phyloP scores from a whole-genome alignment of 202 grass and related monocot genomes.

The Schoenoplectus triqueter region DNA sequence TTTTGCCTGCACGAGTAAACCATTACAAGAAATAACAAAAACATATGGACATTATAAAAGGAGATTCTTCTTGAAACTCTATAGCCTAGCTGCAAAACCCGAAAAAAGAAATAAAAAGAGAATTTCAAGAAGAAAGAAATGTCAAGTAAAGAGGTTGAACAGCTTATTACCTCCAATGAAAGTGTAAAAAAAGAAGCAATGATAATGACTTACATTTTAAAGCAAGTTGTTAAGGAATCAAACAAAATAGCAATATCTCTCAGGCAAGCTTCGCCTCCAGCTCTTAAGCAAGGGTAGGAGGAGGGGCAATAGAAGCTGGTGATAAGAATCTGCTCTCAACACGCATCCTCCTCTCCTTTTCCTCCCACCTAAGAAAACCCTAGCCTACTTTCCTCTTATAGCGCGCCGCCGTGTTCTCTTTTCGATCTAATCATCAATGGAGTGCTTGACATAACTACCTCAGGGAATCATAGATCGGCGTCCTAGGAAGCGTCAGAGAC shows the following conservation, averaged over 20 bases:
- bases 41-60: too few species aligned
- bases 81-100: too few species aligned
- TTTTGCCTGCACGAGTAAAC: too few species aligned
- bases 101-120: too few species aligned
- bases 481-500: slow-evolving; percentile 80
- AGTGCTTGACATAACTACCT: slow-evolving; percentile 88
- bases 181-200: neutral
- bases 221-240: neutral
- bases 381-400: neutral
- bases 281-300: neutral
- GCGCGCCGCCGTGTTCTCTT: neutral
- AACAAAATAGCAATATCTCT: too few species aligned
- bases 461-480: slow-evolving; percentile 66
- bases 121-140: too few species aligned
- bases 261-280: neutral
- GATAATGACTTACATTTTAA: neutral
- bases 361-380: slow-evolving; percentile 22
- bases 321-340: neutral
- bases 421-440: slow-evolving; percentile 49
- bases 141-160: too few species aligned
- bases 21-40: too few species aligned
- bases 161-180: neutral
- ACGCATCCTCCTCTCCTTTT: neutral
- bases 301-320: too few species aligned
- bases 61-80: too few species aligned